Base-by-base conservation (phyloP, 352 stramenopile genomes). In the Elongisporangium anandrum region DNA sequence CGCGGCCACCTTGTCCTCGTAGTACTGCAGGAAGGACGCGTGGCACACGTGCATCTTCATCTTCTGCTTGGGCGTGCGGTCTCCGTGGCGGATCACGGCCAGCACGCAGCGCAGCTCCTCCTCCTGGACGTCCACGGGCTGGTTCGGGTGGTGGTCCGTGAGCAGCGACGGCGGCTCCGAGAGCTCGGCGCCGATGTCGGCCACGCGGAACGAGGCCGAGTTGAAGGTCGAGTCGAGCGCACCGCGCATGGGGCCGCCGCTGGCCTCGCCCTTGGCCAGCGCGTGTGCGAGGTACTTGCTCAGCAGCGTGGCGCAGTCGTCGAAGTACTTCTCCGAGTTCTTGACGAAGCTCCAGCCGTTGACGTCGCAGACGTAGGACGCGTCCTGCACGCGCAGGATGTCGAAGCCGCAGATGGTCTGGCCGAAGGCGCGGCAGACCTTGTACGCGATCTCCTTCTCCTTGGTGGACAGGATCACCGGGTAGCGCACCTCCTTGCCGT, bases 281-380 rank as follows among this genome's bases (percentile, higher is more conserved):
- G 80, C 81, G 51, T 85, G 73, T 50, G 87, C 81, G 0, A 95
- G 57, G 57, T 91, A 95, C 61, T 92, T 85, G 20, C 71, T 77
- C 41, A 99, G 69, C 63, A 99, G 84, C 59, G 97, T 87, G 6
- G 94, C 94, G 63, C 94, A 98, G 71, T 99, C 97, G 64, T 99
- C 97, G 70, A 99, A 99, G 70, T 99, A 99, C 77, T 99, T 99
- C 58, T 97, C 87, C 51, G 95, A 99, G 64, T 99, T 99, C 82
- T 99, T 99, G 17, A 99, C 98, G 79, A 99, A 99, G 62, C 92
- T 99, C 93, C 96, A 99, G 23, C 98, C 98, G 76, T 99, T 99
- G 13, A 99, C 98, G 73, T 99, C 98, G 78, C 98, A 99, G 6
- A 99, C 97, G 70, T 98, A 99, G 10, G 93, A 96, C 39, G 73